A percentile compares a stretch with the other conserved stretches of the same genome.
Conservation (phyloP, 2,329 filamentous ascomycete genomes). For the Alternaria infectoria region DNA sequence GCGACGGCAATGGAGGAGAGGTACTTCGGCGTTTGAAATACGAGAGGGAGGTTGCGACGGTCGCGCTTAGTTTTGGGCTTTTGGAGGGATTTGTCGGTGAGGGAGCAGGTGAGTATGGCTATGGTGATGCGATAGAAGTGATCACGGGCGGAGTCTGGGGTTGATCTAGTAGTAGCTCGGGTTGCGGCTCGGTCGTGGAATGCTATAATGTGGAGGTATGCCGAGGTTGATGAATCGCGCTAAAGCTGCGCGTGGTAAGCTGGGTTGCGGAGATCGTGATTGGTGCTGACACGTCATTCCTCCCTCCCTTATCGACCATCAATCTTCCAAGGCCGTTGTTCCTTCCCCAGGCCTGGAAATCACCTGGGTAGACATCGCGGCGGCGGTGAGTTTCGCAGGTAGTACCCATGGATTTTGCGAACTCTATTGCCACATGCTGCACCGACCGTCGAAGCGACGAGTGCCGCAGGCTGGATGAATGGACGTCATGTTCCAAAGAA, state of each 20-base stretch:
- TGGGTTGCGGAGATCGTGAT: slow-evolving; percentile 4
- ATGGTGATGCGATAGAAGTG: neutral
- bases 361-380: neutral
- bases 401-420: neutral
- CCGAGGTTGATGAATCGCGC: slow-evolving; percentile 9
- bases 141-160: neutral
- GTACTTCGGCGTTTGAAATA: neutral
- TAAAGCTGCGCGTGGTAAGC: neutral
- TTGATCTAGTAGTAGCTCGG: neutral
- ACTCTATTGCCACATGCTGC: no score
- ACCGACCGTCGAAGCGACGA: neutral
- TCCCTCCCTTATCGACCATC: neutral
- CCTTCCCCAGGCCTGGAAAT: neutral
- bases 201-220: slow-evolving; percentile 3
- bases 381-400: neutral
- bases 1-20: neutral
- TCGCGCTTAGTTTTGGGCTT: neutral
- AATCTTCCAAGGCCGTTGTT: neutral
- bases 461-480: neutral
- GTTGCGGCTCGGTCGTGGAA: neutral
- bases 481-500: neutral
- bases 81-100: neutral
- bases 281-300: neutral
- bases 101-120: neutral
- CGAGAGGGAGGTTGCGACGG: neutral